These are phyloP conservation scores for Camelina laxa DNA, from an alignment of 345 rosid genomes.

Conservation along the genomic window DNA sequence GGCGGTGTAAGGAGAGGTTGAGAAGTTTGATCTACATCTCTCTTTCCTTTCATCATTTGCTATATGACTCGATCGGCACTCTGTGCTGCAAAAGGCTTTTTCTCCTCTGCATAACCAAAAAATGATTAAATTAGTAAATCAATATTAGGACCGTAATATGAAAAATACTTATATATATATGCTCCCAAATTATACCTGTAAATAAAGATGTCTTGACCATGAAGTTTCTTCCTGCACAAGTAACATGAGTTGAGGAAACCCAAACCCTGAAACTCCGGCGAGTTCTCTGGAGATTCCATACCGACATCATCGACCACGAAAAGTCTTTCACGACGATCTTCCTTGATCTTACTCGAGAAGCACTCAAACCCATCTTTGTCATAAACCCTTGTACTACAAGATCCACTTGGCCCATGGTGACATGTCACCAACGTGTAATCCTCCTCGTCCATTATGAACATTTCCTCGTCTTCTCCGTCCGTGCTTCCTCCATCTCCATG, in stretches of 20 bases:
- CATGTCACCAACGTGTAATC: conserved; percentile 67
- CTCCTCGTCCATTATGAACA: conserved; percentile 58
- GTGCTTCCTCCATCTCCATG: conserved; percentile 34
- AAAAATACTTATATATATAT: neutral
- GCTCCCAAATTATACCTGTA: conserved; percentile 58
- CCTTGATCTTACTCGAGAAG: conserved; percentile 26
- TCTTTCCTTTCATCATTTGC: conserved; percentile 65
- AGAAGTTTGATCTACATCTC: conserved; percentile 59
- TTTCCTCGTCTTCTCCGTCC: conserved; percentile 51
- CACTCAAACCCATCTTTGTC: conserved; percentile 49
- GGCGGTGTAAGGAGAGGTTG: conserved; percentile 54
- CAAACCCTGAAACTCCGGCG: conserved; percentile 43
- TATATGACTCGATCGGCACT: conserved; percentile 76
- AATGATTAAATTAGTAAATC: neutral
- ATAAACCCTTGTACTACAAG: conserved; percentile 60
- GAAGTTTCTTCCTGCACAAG: conserved; percentile 71
- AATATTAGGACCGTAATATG: neutral
- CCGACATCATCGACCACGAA: conserved; percentile 35
- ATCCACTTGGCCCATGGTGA: conserved; percentile 54
- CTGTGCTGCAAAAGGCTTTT: conserved; percentile 80
- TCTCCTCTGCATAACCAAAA: conserved; percentile 63
- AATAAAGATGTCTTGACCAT: conserved; percentile 78
- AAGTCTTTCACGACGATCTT: conserved; percentile 9
- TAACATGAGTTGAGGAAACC: conserved; percentile 68
- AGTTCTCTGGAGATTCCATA: conserved; percentile 39